Conservation (phyloP, 2,329 filamentous ascomycete species). For the Colletotrichum cereale region DNA sequence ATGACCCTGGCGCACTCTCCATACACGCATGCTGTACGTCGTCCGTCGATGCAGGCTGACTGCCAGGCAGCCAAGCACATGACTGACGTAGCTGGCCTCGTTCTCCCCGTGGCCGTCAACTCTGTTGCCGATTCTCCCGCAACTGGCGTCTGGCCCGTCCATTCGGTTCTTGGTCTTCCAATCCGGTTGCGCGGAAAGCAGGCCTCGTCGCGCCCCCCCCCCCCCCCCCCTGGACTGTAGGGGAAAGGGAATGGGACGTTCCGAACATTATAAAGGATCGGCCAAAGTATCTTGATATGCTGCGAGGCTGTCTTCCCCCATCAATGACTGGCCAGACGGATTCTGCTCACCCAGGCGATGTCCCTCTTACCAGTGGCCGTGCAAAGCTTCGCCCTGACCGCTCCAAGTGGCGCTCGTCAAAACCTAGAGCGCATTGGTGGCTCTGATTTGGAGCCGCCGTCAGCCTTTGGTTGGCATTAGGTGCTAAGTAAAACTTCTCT, state of each 20-base stretch:
- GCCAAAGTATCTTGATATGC: slow-evolving; percentile 19
- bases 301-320: not conserved
- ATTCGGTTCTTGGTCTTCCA: not conserved
- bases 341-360: slow-evolving; percentile 10
- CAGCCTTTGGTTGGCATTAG: slow-evolving; percentile 11
- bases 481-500: slow-evolving; percentile 12
- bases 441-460: slow-evolving; percentile 19
- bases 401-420: slow-evolving; percentile 32
- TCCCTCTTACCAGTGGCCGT: slow-evolving; percentile 18
- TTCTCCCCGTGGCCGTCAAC: slow-evolving; percentile 8
- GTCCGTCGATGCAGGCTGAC: slow-evolving; percentile 30
- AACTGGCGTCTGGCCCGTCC: not conserved
- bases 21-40: slow-evolving; percentile 7
- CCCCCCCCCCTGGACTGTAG: not conserved
- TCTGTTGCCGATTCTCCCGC: slow-evolving; percentile 8
- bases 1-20: slow-evolving; percentile 28
- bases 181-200: slow-evolving; percentile 10
- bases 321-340: not conserved
- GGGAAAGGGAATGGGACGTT: slow-evolving; percentile 15
- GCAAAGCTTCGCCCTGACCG: slow-evolving; percentile 39
- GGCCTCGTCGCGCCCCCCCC: slow-evolving; percentile 5
- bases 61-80: slow-evolving; percentile 25
- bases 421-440: slow-evolving; percentile 31
- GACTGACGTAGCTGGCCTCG: slow-evolving; percentile 36
- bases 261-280: slow-evolving; percentile 15